phyloP scores from a whole-genome alignment of 2,329 filamentous ascomycete species.

The Cyanodermella asteris region DNA sequence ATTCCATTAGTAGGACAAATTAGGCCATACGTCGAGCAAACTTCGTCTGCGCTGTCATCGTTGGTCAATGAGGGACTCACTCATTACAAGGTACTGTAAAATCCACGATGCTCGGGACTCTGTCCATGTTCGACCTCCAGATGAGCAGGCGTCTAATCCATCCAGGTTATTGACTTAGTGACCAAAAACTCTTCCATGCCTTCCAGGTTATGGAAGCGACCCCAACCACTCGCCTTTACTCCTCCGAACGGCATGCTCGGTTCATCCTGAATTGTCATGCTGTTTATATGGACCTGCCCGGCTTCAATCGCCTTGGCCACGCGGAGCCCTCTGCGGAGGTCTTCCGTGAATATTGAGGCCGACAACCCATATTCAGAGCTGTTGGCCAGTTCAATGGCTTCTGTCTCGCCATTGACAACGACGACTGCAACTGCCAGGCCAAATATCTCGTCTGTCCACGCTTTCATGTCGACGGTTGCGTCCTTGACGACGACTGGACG shows the following conservation, averaged over 20 bases:
- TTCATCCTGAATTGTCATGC: slow-evolving; percentile 5
- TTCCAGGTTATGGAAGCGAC: slow-evolving; percentile 29
- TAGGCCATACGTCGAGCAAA: no score
- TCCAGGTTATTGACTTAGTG: slow-evolving; percentile 42
- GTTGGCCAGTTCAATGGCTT: slow-evolving; percentile 52
- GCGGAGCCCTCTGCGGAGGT: slow-evolving; percentile 35
- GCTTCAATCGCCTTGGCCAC: slow-evolving; percentile 42
- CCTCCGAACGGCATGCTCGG: background rate
- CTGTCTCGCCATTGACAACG: slow-evolving; percentile 38
- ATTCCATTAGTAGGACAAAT: no score
- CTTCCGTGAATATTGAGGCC: slow-evolving; percentile 48
- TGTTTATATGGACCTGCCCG: slow-evolving; percentile 47
- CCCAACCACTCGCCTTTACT: background rate
- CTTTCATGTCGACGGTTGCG: slow-evolving; percentile 15
- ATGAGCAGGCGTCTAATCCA: no score
- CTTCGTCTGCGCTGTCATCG: no score
- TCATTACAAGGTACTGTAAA: no score
- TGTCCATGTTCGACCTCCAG: no score
- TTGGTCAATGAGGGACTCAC: no score
- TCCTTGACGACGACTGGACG: slow-evolving; percentile 38
- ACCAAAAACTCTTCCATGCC: slow-evolving; percentile 40
- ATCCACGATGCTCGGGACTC: no score
- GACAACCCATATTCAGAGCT: slow-evolving; percentile 59
- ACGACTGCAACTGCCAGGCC: slow-evolving; percentile 53
- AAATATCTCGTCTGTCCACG: slow-evolving; percentile 50